Conservation (phyloP, 345 rosid genomes). For the Moricandia arvensis region DNA sequence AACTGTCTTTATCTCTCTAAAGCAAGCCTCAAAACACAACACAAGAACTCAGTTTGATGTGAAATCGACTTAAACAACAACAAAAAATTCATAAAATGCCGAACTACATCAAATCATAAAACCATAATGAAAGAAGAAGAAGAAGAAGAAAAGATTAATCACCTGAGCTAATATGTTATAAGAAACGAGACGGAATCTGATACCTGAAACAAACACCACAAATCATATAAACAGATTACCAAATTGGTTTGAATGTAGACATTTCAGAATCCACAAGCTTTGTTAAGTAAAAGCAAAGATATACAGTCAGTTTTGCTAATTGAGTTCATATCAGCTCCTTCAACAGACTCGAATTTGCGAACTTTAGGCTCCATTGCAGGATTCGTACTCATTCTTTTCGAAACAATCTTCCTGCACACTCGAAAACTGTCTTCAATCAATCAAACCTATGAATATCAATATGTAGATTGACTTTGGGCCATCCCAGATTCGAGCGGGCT, state of each 20-base stretch:
- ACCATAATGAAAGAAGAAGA: not conserved
- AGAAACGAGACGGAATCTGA: slow-evolving; percentile 63
- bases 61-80: not conserved
- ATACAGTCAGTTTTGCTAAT: slow-evolving; percentile 50
- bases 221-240: not conserved
- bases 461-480: no score
- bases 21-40: not conserved
- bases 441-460: not conserved
- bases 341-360: slow-evolving; percentile 57
- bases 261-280: not conserved
- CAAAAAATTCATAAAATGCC: not conserved
- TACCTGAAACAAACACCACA: slow-evolving; percentile 35
- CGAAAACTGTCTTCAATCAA: slow-evolving; percentile 6
- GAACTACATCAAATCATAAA: not conserved
- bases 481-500: not conserved
- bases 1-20: not conserved
- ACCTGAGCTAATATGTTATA: slow-evolving; percentile 81
- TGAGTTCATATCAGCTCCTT: slow-evolving; percentile 44
- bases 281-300: not conserved
- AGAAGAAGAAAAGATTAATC: slow-evolving; percentile 5
- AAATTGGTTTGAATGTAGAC: not conserved
- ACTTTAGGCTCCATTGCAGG: slow-evolving; percentile 35
- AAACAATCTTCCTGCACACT: slow-evolving; percentile 33
- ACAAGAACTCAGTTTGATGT: not conserved
- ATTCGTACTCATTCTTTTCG: slow-evolving; percentile 49